A percentile compares a stretch with the other conserved stretches of the same genome.
Conservation (phyloP, 768 basidiomycete genomes). For the Lactarius hengduanensis region DNA sequence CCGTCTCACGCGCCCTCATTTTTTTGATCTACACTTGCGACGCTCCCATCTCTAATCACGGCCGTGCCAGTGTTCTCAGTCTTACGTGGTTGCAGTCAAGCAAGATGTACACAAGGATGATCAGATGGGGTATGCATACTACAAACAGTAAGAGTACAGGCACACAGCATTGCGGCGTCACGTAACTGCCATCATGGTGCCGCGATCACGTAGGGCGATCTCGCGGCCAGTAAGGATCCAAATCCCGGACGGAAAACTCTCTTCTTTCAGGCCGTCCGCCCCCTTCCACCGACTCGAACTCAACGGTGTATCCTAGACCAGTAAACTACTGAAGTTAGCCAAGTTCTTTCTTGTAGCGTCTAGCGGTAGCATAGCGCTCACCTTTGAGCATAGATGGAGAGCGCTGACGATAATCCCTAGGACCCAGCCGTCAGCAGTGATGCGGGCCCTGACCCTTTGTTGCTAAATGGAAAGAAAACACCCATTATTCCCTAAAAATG, state of each 20-base stretch:
- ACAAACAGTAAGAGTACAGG: not conserved
- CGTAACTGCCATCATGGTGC: not conserved
- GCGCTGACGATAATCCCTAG: constrained; percentile 34
- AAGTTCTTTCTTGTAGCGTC: not conserved
- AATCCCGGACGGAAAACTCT: constrained; percentile 1
- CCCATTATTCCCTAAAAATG: not conserved
- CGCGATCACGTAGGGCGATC: not conserved
- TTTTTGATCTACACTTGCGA: too few relatives aligned
- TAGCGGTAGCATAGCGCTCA: constrained; percentile 4
- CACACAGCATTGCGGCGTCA: not conserved
- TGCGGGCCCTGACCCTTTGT: constrained; percentile 34
- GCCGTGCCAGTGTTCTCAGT: too few relatives aligned
- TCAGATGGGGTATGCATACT: not conserved
- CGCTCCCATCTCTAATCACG: too few relatives aligned
- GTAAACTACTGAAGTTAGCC: constrained; percentile 19
- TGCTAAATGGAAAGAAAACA: constrained; percentile 22
- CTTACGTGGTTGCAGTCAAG: too few relatives aligned
- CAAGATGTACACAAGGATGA: not conserved
- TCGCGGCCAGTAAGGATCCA: constrained; percentile 8
- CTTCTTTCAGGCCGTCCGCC: constrained; percentile 10
- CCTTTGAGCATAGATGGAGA: constrained; percentile 28
- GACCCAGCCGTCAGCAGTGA: constrained; percentile 37
- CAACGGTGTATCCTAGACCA: constrained; percentile 1
- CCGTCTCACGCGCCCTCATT: too few relatives aligned
- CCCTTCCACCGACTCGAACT: constrained; percentile 16